Evolutionary conservation across 257 asterid genomes (phyloP).

Genomic region (Nicotiana otophora): DNA sequence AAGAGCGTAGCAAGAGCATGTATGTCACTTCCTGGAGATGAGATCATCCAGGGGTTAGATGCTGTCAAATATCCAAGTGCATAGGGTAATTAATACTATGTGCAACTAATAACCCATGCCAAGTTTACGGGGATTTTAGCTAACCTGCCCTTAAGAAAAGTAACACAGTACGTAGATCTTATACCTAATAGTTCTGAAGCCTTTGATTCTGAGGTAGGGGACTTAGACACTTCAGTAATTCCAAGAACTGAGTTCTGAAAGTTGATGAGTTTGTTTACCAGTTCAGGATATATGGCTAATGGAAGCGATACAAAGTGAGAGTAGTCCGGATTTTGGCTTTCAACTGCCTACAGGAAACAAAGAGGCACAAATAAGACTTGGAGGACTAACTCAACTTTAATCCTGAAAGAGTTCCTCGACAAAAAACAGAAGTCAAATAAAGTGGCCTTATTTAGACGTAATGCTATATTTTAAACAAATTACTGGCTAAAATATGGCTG

Average conservation of each 20-base stretch:
- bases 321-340: slow-evolving; percentile 59
- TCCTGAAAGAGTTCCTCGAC: background rate
- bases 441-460: background rate
- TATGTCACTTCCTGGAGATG: no score
- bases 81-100: no score
- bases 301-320: slow-evolving; percentile 97
- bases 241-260: slow-evolving; percentile 68
- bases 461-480: background rate
- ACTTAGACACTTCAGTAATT: slow-evolving; percentile 27
- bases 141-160: no score
- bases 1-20: no score
- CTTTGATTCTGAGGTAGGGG: slow-evolving; percentile 28
- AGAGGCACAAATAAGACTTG: background rate
- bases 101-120: no score
- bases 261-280: slow-evolving; percentile 59
- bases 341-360: slow-evolving; percentile 51
- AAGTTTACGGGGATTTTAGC: no score
- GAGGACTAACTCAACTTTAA: background rate
- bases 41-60: no score
- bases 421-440: background rate
- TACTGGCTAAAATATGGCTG: background rate
- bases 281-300: slow-evolving; percentile 65
- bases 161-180: background rate
- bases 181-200: slow-evolving; percentile 41
- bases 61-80: no score